Evolutionary conservation across 106 monocot species (phyloP).

Genomic region (Agapanthus africanus): DNA sequence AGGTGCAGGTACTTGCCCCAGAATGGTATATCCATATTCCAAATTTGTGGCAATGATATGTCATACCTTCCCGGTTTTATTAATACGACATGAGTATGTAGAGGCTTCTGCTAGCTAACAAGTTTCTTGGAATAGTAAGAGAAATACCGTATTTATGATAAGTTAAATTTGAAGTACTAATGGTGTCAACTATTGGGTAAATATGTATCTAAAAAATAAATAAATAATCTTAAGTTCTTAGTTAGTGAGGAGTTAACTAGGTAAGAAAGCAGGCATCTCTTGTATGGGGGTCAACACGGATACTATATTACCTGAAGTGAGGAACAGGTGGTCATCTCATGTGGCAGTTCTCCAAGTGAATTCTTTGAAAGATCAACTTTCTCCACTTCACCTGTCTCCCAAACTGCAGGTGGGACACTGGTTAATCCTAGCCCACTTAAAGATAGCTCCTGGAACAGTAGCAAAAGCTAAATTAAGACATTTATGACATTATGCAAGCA

Average conservation of each 20-base stretch:
- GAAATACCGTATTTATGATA: neutral
- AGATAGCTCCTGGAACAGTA: constrained; percentile 54
- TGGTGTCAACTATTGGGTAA: neutral
- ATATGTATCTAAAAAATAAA: neutral
- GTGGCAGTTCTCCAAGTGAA: constrained; percentile 57
- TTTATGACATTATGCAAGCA: neutral
- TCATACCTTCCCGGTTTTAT: neutral
- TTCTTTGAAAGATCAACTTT: constrained; percentile 92
- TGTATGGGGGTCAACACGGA: neutral
- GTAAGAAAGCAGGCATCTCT: neutral
- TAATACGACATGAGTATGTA: no score
- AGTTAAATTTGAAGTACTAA: neutral
- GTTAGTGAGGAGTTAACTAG: neutral
- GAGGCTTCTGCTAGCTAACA: neutral
- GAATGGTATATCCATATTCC: neutral
- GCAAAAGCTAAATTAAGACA: neutral
- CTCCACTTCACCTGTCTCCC: constrained; percentile 66
- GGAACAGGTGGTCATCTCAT: constrained; percentile 56
- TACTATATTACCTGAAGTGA: constrained; percentile 48
- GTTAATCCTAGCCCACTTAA: constrained; percentile 71
- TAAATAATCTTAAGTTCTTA: no score
- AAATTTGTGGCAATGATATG: neutral
- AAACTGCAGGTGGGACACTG: constrained; percentile 57
- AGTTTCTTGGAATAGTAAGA: constrained; percentile 1
- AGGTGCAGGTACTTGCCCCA: neutral